phyloP scores from a whole-genome alignment of 2,329 filamentous ascomycete species.

The Dactylellina sp. region DNA sequence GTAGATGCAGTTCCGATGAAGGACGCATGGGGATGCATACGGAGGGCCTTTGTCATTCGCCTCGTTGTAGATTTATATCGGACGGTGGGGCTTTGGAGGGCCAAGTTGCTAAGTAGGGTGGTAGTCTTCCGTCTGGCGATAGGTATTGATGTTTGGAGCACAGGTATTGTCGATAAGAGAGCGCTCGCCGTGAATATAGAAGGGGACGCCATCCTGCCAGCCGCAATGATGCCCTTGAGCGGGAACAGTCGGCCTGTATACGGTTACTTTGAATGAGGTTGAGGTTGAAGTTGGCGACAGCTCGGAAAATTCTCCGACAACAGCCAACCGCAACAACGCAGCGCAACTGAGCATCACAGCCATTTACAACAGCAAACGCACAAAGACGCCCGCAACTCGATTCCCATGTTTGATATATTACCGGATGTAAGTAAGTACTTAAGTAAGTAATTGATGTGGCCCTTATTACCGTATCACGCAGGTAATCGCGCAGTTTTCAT shows the following conservation, averaged over 20 bases:
- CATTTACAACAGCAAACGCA: not conserved
- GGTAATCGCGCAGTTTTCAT: too few relatives aligned
- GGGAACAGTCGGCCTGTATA: too few relatives aligned
- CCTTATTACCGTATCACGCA: too few relatives aligned
- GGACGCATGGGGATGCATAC: constrained; percentile 68
- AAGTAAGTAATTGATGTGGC: too few relatives aligned
- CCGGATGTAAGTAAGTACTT: too few relatives aligned
- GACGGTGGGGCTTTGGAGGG: constrained; percentile 3
- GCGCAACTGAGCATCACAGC: not conserved
- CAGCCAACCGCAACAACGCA: constrained; percentile 16
- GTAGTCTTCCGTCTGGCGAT: constrained; percentile 4
- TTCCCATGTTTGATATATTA: too few relatives aligned
- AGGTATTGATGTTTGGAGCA: constrained; percentile 7
- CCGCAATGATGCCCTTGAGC: too few relatives aligned
- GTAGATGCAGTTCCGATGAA: constrained; percentile 62
- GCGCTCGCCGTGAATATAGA: constrained; percentile 25
- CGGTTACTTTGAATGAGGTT: too few relatives aligned
- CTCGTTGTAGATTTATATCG: constrained; percentile 68
- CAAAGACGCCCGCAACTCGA: too few relatives aligned
- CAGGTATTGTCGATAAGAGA: constrained; percentile 24
- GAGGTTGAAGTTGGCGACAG: constrained; percentile 26
- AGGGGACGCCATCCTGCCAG: constrained; percentile 36
- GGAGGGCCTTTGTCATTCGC: constrained; percentile 67
- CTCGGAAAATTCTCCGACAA: constrained; percentile 36
- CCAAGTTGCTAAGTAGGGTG: not conserved